These are phyloP conservation scores for Epicoccum sorghinum DNA, from an alignment of 2,329 filamentous ascomycete genomes.

Conservation along the genomic window DNA sequence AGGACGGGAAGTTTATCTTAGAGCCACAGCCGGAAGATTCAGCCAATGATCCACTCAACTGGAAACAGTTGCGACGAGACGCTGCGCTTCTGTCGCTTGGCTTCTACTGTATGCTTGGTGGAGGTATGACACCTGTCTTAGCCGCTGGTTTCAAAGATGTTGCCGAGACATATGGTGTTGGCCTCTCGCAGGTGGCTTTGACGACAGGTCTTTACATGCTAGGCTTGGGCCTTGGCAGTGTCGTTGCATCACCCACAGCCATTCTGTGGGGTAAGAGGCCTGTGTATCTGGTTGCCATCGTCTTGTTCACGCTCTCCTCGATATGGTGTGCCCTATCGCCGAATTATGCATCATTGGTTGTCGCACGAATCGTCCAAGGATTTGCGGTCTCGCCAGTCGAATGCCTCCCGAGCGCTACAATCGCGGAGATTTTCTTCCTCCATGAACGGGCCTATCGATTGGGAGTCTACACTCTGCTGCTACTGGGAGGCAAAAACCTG, in stretches of 20 bases:
- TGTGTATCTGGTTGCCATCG: slow-evolving; percentile 78
- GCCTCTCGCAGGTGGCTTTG: slow-evolving; percentile 75
- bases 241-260: slow-evolving; percentile 86
- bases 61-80: slow-evolving; percentile 83
- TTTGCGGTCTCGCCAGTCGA: slow-evolving; percentile 89
- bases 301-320: slow-evolving; percentile 77
- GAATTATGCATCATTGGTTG: slow-evolving; percentile 76
- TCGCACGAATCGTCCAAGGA: slow-evolving; percentile 86
- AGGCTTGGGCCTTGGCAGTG: slow-evolving; percentile 83
- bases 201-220: slow-evolving; percentile 95
- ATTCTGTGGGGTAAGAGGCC: slow-evolving; percentile 91
- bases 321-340: slow-evolving; percentile 89
- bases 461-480: slow-evolving; percentile 87
- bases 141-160: slow-evolving; percentile 90
- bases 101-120: slow-evolving; percentile 91
- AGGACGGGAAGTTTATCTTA: slow-evolving; percentile 82
- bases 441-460: slow-evolving; percentile 93
- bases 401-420: slow-evolving; percentile 89
- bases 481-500: slow-evolving; percentile 90
- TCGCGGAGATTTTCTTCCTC: slow-evolving; percentile 95
- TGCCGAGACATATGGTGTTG: slow-evolving; percentile 68
- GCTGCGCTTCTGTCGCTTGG: slow-evolving; percentile 80
- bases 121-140: slow-evolving; percentile 88
- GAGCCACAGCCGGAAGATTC: slow-evolving; percentile 93
- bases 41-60: slow-evolving; percentile 89